Evolutionary conservation across 331 rosid species (phyloP).

Genomic region (Pyracantha coccinea): DNA sequence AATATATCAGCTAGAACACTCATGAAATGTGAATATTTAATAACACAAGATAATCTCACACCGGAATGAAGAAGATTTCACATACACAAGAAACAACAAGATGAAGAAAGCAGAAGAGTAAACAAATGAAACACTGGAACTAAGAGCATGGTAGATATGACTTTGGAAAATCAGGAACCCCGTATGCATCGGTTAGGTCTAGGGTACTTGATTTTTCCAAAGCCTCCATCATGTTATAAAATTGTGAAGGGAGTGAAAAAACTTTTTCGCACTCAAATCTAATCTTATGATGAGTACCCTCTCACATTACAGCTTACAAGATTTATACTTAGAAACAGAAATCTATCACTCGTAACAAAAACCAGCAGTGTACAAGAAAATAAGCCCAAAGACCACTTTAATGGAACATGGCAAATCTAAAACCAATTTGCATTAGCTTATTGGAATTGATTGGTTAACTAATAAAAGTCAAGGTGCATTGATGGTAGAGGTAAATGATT

Average conservation of each 20-base stretch:
- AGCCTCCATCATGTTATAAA: background rate
- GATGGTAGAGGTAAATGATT: background rate
- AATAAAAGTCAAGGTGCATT: background rate
- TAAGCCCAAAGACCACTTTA: background rate
- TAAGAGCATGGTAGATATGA: background rate
- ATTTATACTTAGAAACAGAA: background rate
- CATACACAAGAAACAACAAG: background rate
- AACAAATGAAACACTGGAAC: background rate
- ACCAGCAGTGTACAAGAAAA: background rate
- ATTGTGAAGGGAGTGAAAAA: background rate
- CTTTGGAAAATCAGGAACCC: too few relatives aligned
- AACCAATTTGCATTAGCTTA: background rate
- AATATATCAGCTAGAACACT: background rate
- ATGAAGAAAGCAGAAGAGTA: background rate
- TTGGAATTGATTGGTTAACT: background rate
- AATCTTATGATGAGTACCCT: background rate
- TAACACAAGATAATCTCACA: background rate
- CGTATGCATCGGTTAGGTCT: background rate
- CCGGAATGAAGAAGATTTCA: too few relatives aligned
- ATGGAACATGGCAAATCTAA: background rate
- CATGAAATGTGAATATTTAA: background rate
- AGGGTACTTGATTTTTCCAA: background rate
- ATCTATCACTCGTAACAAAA: background rate
- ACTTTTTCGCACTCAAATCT: background rate
- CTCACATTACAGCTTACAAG: background rate